These are phyloP conservation scores for Mallotus nudiflorus DNA, from an alignment of 345 rosid genomes.

Conservation along the genomic window DNA sequence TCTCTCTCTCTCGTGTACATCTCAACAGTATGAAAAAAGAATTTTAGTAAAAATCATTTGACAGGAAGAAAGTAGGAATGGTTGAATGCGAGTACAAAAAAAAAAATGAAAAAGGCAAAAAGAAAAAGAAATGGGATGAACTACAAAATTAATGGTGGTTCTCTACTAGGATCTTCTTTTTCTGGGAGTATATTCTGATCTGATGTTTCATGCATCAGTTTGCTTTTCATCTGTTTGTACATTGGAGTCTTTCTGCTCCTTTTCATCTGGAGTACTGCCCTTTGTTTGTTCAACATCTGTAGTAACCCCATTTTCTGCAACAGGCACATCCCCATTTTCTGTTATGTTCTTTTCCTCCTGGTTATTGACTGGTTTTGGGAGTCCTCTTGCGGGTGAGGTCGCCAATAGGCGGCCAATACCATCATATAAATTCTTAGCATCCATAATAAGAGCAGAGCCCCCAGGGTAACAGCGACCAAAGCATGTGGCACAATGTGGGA, in stretches of 20 bases:
- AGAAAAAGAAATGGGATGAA: constrained; percentile 18
- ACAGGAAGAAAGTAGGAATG: background rate
- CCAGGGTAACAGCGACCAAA: constrained; percentile 92
- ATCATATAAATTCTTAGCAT: constrained; percentile 63
- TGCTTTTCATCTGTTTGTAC: constrained; percentile 30
- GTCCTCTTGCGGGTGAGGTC: constrained; percentile 51
- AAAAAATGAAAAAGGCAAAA: too few relatives aligned
- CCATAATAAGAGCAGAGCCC: constrained; percentile 71
- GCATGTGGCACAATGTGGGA: constrained; percentile 81
- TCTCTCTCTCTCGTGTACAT: constrained; percentile 11
- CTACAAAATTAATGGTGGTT: constrained; percentile 6
- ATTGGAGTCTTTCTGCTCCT: too few relatives aligned
- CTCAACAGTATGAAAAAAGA: background rate
- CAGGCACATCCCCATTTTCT: constrained; percentile 44
- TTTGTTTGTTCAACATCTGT: constrained; percentile 36
- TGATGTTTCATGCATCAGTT: constrained; percentile 10
- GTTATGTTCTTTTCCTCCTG: constrained; percentile 38
- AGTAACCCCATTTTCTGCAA: constrained; percentile 51
- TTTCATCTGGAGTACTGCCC: too few relatives aligned
- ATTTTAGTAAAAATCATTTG: background rate
- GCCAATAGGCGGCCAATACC: constrained; percentile 60
- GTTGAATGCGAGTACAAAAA: too few relatives aligned
- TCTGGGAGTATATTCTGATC: background rate
- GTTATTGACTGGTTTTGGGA: constrained; percentile 42
- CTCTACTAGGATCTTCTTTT: background rate